phyloP scores from a whole-genome alignment of 257 asterid genomes.

The Linderniella brevidens region DNA sequence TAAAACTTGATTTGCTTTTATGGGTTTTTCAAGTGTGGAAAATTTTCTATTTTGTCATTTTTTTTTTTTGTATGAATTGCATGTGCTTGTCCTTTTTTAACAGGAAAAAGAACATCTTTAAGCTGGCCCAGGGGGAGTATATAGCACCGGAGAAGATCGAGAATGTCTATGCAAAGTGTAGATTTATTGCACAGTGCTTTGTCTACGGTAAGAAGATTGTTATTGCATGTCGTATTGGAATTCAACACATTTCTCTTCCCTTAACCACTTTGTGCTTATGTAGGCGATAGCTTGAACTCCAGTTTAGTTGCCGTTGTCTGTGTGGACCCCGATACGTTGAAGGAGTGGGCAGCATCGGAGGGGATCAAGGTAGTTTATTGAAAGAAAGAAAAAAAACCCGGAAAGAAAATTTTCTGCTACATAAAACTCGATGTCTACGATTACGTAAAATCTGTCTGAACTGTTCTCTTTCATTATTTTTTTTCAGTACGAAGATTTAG shows the following conservation, averaged over 20 bases:
- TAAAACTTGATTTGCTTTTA: no score
- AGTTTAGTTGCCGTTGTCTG: slow-evolving; percentile 41
- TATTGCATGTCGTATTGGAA: neutral
- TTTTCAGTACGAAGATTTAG: slow-evolving; percentile 31
- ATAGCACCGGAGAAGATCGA: slow-evolving; percentile 91
- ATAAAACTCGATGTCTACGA: neutral
- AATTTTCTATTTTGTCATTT: neutral
- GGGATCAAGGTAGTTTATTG: slow-evolving; percentile 30
- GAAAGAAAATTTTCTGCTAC: no score
- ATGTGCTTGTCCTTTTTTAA: neutral
- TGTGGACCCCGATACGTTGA: slow-evolving; percentile 44
- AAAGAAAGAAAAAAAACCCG: no score
- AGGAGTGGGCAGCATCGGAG: slow-evolving; percentile 45
- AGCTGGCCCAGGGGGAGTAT: slow-evolving; percentile 93
- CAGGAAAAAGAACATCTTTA: slow-evolving; percentile 91
- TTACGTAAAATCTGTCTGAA: neutral
- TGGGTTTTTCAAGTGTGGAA: no score
- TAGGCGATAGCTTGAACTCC: slow-evolving; percentile 65
- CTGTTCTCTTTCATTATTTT: neutral
- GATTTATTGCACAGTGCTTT: slow-evolving; percentile 68
- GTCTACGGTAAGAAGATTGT: slow-evolving; percentile 41
- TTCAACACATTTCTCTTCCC: neutral
- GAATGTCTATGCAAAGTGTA: slow-evolving; percentile 71
- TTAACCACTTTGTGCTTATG: neutral
- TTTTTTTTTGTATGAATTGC: neutral